Evolutionary conservation across 495 filamentous ascomycete species (phyloP), one percentile per base, ranked within the genome.

Genomic region (Neurospora terricola): DNA sequence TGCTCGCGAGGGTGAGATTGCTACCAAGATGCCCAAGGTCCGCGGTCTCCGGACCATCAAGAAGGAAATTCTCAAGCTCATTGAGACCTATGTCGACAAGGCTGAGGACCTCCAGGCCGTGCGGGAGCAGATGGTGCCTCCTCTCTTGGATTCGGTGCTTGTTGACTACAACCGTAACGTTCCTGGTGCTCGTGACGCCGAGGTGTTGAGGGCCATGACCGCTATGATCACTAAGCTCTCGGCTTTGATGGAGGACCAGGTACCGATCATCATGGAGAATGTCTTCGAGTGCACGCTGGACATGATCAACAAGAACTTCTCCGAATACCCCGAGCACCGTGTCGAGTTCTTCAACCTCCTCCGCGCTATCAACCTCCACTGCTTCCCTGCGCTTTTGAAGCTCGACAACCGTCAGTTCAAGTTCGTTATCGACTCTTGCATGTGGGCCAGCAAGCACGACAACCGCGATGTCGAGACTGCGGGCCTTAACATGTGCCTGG

Each of bases 231-330:
- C 91, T 75, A 98, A 97, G 84, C 88, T 99, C 75, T 93, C 94
- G 82, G 89, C 88, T 74, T 86, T 97, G 77, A 98, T 98, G 96
- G 94, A 98, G 80, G 96, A 98, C 79, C 96, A 98, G 82, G 93
- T 99, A 3, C 93, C 94, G 0, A 90, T 90, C 59, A 98, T 98
- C 80, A 97, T 99, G 93, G 94, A 98, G 79, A 96, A 94, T 78
- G 93, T 99, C 23, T 99, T 99, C 80, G 95, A 97, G 81, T 98
- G 96, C 84, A 99, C 96, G 9, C 85, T 99, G 48, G 93, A 97
- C 75, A 99, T 99, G 96, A 98, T 99, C 85, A 99, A 98, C 88
- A 99, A 98, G 82, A 95, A 99, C 79, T 99, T 98, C 84, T 96
- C 97, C 68, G 96, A 99, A 80, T 99, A 96, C 81, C 96, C 96